phyloP scores from a whole-genome alignment of 2,329 filamentous ascomycete species.

The Ramichloridium luteum region DNA sequence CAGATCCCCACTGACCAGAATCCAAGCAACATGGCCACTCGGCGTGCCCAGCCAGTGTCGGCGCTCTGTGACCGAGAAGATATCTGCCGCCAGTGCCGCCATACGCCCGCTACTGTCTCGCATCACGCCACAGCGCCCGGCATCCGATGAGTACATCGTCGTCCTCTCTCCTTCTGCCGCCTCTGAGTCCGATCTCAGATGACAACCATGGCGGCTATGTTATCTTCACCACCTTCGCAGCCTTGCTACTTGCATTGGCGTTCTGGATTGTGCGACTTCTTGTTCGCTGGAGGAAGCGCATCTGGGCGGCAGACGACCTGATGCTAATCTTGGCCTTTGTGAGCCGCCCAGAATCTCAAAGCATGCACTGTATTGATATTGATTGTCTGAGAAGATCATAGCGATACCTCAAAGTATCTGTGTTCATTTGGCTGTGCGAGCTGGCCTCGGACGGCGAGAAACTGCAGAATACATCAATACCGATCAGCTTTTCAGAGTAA shows the following conservation, averaged over 20 bases:
- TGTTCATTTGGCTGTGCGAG: background rate
- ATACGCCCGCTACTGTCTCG: too few species aligned
- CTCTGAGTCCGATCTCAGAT: background rate
- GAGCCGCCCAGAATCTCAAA: too few species aligned
- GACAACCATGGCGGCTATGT: slow-evolving; percentile 1
- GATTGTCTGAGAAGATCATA: background rate
- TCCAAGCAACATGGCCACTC: too few species aligned
- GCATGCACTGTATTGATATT: too few species aligned
- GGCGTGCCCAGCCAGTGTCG: too few species aligned
- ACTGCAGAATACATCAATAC: background rate
- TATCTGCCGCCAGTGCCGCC: too few species aligned
- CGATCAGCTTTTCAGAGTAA: background rate
- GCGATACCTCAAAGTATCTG: background rate
- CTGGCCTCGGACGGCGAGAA: background rate
- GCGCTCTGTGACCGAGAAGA: too few species aligned
- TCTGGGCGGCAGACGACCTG: background rate
- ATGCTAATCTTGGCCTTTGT: background rate
- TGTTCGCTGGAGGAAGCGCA: background rate
- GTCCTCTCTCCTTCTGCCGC: too few species aligned
- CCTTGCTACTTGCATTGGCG: background rate
- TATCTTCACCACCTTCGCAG: background rate
- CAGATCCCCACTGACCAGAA: too few species aligned
- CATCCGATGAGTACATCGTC: too few species aligned
- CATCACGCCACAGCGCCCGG: too few species aligned
- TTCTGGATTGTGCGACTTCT: background rate